Base-by-base conservation (phyloP, 2,329 filamentous ascomycete genomes). In the Colletotrichum noveboracense region DNA sequence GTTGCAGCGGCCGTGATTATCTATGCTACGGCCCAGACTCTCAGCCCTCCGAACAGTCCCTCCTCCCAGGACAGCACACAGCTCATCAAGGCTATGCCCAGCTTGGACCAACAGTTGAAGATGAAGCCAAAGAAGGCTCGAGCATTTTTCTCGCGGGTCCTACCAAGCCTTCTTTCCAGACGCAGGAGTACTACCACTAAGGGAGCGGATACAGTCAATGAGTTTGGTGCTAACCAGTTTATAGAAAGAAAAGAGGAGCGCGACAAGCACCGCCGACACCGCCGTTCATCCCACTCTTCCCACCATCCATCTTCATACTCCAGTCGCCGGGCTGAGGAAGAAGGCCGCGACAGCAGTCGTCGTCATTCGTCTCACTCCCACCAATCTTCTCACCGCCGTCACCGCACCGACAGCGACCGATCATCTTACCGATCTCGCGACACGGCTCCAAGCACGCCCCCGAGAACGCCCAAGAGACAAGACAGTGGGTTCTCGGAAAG, bases 151-250 rank as follows among this genome's bases (percentile, higher is more conserved):
- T 81, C 80, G 80, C 81, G 81, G 81, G 80, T 80, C 79, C 79
- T 73, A 75, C 79, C 77, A 24, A 55, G 71, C 65, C 70, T 76
- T 76, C 65, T 76, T 74, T 76, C 74, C 66, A 81, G 78, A 79
- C 81, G 77, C 79, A 81, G 78, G 80, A 81, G 80, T 80, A 82
- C 81, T 81, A 83, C 73, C 73, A 75, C 73, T 75, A 85, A 78
- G 81, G 80, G 79, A 79, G 82, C 79, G 83, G 81, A 83, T 78
- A 85, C 84, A 80, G 82, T 87, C 84, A 81, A 83, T 81, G 82
- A 84, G 83, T 85, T 86, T 83, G 86, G 88, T 88, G 86, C 89
- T 91, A 87, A 91, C 89, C 85, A 88, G 81, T 88, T 86, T 83
- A 85, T 86, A 91, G 89, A 89, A 84, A 88, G 89, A 78, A 88